Base-by-base conservation (phyloP, 2,329 filamentous ascomycete genomes). In the Apiospora malaysiana region DNA sequence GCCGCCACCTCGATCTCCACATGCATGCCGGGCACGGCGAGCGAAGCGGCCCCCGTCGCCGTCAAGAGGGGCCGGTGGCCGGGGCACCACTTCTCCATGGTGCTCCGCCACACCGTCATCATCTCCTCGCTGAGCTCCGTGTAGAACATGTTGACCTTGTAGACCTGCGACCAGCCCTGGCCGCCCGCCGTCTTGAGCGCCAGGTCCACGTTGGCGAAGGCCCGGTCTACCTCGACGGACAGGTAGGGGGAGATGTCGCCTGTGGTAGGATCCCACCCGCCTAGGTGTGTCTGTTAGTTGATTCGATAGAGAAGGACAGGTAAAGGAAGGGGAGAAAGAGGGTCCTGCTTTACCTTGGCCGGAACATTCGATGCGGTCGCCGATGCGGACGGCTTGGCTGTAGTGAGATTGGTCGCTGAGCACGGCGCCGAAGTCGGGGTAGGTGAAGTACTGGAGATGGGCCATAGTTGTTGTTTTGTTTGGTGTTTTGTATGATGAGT, bases 1-100 rank as follows among this genome's bases (percentile, higher is more conserved):
- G 86, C 86, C 3, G 80, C 81, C 7, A 88, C 87, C 76, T 90
- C 88, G 77, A 90, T 87, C 78, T 90, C 88, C 2, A 90, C 83
- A 27, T 80, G 76, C 88, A 90, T 90, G 49, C 82, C 83, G 40
- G 83, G 82, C 69, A 81, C 77, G 0, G 80, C 87, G 7, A 91
- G 75, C 40, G 79, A 75, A 1, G 80, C 74, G 0, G 90, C 87
- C 0, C 85, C 87, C 16, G 90, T 79, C 69, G 79, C 82, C 0
- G 88, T 90, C 85, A 85, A 87, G 2, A 88, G 80, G 0, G 87
- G 87, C 72, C 83, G 75, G 74, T 90, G 87, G 42, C 84, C 75
- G 0, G 86, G 86, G 78, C 86, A 84, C 77, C 83, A 88, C 74
- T 85, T 85, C 71, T 79, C 79, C 40, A 89, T 81, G 59, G 86